Evolutionary conservation across 495 filamentous ascomycete genomes (phyloP).

Genomic region (Daldinia childiae): DNA sequence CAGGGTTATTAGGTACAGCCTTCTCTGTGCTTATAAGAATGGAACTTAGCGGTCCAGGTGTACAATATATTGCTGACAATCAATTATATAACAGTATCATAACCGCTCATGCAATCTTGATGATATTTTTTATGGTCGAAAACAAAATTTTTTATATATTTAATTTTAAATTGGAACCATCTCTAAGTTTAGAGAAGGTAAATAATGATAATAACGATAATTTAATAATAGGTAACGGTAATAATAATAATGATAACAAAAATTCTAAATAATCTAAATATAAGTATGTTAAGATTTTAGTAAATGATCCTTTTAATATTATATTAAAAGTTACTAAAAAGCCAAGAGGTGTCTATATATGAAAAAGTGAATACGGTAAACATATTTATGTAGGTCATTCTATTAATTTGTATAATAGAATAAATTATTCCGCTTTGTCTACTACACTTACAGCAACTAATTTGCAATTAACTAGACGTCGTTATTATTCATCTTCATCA

Average conservation of each 20-base stretch:
- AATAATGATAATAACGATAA: slow-evolving; percentile 1
- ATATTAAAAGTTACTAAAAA: slow-evolving; percentile 1
- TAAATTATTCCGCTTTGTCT: no score
- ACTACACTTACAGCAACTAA: no score
- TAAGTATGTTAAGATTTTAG: neutral
- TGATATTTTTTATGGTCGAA: slow-evolving; percentile 5
- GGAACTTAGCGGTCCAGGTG: slow-evolving; percentile 9
- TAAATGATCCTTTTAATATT: neutral
- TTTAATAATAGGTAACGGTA: no score
- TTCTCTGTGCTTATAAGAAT: neutral
- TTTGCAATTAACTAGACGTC: no score
- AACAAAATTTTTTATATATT: no score
- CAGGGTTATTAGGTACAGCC: slow-evolving; percentile 8
- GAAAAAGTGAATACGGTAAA: neutral
- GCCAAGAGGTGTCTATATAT: neutral
- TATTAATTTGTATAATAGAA: slow-evolving; percentile 3
- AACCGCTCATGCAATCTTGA: slow-evolving; percentile 1
- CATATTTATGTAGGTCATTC: slow-evolving; percentile 1
- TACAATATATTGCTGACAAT: slow-evolving; percentile 8
- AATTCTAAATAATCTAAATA: no score
- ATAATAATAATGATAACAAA: no score
- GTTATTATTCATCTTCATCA: no score
- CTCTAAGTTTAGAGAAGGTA: no score
- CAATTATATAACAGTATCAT: slow-evolving; percentile 5
- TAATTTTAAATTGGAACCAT: no score